Percentiles rank a stretch among this genome's conserved stretches.
Evolutionary conservation across 164 flowering plant species (phyloP).

Genomic region (Liquidambar formosana): DNA sequence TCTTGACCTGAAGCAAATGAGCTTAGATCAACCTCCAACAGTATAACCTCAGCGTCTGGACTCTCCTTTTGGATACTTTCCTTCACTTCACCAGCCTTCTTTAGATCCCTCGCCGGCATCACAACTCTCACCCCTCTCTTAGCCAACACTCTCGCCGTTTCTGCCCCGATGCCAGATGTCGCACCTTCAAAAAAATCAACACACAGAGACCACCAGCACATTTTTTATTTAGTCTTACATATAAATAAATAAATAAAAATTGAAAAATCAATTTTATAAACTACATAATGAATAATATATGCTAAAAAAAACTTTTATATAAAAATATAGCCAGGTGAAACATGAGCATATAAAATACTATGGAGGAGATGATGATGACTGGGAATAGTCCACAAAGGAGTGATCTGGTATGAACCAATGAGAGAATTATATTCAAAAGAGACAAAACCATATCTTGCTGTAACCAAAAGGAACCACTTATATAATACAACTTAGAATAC

Average conservation of each 20-base stretch:
- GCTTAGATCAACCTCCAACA: conserved; percentile 82
- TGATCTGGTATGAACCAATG: conserved; percentile 25
- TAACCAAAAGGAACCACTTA: conserved; percentile 19
- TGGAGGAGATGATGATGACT: too few species aligned
- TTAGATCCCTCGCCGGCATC: conserved; percentile 80
- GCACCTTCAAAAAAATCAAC: conserved; percentile 59
- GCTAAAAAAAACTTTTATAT: too few species aligned
- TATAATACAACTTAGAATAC: neutral
- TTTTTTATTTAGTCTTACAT: neutral
- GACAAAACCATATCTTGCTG: conserved; percentile 29
- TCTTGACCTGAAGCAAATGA: conserved; percentile 75
- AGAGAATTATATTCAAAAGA: conserved; percentile 15
- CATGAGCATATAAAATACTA: too few species aligned
- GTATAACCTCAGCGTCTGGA: conserved; percentile 64
- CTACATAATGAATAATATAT: neutral
- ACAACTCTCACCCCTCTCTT: conserved; percentile 85
- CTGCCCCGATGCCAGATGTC: conserved; percentile 92
- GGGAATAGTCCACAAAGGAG: too few species aligned
- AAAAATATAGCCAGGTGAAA: too few species aligned
- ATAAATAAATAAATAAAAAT: neutral
- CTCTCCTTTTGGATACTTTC: conserved; percentile 57
- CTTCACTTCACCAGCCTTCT: conserved; percentile 60
- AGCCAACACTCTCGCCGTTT: conserved; percentile 89
- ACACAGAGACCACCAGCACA: too few species aligned
- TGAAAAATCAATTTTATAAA: neutral